Percentiles rank a stretch among this genome's conserved stretches.
These are phyloP conservation scores for Lipomyces yamanashiensis DNA, from an alignment of 805 yeast species.

Conservation along the genomic window DNA sequence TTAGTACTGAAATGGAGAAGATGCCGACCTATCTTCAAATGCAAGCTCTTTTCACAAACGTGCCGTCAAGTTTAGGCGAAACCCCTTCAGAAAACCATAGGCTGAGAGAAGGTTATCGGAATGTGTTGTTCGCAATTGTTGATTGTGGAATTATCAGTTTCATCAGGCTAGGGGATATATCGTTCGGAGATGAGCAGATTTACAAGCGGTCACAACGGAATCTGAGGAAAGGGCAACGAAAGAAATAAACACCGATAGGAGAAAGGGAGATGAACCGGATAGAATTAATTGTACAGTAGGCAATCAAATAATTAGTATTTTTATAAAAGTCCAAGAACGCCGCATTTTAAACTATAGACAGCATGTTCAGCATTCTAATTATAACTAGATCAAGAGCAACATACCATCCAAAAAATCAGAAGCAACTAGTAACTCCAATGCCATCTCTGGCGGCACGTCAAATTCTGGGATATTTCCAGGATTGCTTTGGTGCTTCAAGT, in stretches of 20 bases:
- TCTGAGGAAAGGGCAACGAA: conserved; percentile 1
- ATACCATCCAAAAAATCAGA: conserved; percentile 80
- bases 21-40: conserved; percentile 46
- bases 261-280: not conserved
- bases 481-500: conserved; percentile 59
- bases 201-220: conserved; percentile 3
- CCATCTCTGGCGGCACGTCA: conserved; percentile 91
- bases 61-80: conserved; percentile 31
- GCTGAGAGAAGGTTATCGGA: conserved; percentile 59
- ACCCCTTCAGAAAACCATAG: conserved; percentile 40
- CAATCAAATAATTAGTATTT: not conserved
- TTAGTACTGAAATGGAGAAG: conserved; percentile 42
- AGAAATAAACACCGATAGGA: not conserved
- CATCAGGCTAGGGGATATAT: conserved; percentile 46
- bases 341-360: not conserved
- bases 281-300: not conserved
- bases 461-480: conserved; percentile 73
- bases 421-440: conserved; percentile 86
- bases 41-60: conserved; percentile 43
- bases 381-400: not conserved
- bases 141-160: conserved; percentile 79
- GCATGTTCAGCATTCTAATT: not conserved
- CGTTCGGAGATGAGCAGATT: conserved; percentile 38
- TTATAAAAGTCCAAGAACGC: not conserved
- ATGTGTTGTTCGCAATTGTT: conserved; percentile 67